A percentile compares a stretch with the other conserved stretches of the same genome.
phyloP scores from a whole-genome alignment of 352 stramenopile genomes.

The Pythium coloratum region DNA sequence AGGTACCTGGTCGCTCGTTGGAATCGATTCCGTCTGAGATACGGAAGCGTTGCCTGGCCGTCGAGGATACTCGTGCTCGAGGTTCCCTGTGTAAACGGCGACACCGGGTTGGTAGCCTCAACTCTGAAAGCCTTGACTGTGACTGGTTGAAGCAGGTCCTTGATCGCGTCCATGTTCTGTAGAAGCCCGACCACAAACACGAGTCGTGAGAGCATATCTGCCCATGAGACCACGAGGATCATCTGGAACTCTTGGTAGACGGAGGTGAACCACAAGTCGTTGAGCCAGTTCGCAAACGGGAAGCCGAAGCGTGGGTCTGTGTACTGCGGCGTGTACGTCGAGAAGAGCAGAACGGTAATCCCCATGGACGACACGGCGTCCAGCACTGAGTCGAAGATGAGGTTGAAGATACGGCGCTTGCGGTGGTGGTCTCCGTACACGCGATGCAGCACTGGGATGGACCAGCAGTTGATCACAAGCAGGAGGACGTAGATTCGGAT shows the following conservation, averaged over 20 bases:
- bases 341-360: neutral
- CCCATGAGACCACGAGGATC: constrained; percentile 11
- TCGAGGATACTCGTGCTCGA: too few relatives aligned
- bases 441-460: neutral
- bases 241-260: constrained; percentile 17
- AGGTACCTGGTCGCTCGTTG: too few relatives aligned
- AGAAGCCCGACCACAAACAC: constrained; percentile 5
- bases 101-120: too few relatives aligned
- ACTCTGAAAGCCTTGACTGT: too few relatives aligned
- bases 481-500: constrained; percentile 15
- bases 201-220: neutral
- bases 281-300: constrained; percentile 7
- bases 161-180: constrained; percentile 12
- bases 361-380: constrained; percentile 13
- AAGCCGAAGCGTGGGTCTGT: constrained; percentile 10
- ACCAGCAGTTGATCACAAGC: constrained; percentile 15
- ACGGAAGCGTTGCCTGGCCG: too few relatives aligned
- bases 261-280: constrained; percentile 7
- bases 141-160: too few relatives aligned
- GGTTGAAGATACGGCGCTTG: constrained; percentile 1
- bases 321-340: constrained; percentile 7
- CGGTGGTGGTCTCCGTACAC: neutral
- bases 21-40: too few relatives aligned
- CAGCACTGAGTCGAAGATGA: constrained; percentile 2
- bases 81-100: too few relatives aligned